phyloP scores from a whole-genome alignment of 257 asterid species.

The Lantana camara region DNA sequence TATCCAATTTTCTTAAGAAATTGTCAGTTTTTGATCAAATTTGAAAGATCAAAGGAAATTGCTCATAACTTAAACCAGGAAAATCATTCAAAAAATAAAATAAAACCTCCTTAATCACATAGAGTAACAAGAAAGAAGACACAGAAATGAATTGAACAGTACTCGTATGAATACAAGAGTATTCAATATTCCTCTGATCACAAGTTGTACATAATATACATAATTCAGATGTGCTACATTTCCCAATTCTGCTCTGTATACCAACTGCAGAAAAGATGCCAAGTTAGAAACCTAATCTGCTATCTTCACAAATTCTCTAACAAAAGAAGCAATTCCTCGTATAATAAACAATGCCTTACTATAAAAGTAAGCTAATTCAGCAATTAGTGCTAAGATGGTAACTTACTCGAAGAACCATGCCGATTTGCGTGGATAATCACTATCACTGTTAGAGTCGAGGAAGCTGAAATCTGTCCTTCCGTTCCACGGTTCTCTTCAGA shows the following conservation, averaged over 20 bases:
- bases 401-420: too few species aligned
- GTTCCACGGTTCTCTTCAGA: conserved; percentile 85
- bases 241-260: conserved; percentile 8
- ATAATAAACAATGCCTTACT: background rate
- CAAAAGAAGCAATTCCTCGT: conserved; percentile 11
- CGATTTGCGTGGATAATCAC: conserved; percentile 40
- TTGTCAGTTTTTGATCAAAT: too few species aligned
- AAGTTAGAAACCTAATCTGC: conserved; percentile 27
- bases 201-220: conserved; percentile 18
- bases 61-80: too few species aligned
- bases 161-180: too few species aligned
- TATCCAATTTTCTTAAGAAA: too few species aligned
- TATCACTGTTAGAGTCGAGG: conserved; percentile 64
- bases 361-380: too few species aligned
- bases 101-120: too few species aligned
- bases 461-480: conserved; percentile 59
- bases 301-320: conserved; percentile 10
- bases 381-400: too few species aligned
- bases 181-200: background rate
- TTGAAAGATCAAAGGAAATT: too few species aligned
- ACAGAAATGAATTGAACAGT: too few species aligned
- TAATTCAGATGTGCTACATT: conserved; percentile 1
- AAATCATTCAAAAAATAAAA: too few species aligned
- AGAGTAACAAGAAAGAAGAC: too few species aligned
- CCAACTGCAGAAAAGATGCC: conserved; percentile 12